Conservation (phyloP, 768 basidiomycete species). For the Rhodocollybia butyracea region DNA sequence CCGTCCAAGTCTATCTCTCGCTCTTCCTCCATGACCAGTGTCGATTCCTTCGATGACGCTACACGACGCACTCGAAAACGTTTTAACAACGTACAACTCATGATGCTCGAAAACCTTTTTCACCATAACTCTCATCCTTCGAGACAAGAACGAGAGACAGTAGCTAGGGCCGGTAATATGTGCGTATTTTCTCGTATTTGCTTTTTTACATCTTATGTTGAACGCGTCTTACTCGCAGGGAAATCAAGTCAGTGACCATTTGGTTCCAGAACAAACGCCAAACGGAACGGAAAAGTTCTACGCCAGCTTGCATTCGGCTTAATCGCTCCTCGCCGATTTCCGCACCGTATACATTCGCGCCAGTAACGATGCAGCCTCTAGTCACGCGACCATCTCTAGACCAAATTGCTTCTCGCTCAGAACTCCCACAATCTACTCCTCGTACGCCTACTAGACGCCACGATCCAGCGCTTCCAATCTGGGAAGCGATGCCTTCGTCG, state of each 20-base stretch:
- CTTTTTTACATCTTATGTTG: constrained; percentile 7
- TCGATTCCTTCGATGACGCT: constrained; percentile 46
- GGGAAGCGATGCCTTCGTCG: constrained; percentile 62
- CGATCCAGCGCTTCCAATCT: constrained; percentile 33
- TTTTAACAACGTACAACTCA: constrained; percentile 65
- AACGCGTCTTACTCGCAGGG: constrained; percentile 35
- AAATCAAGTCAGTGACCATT: constrained; percentile 68
- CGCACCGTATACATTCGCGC: background rate
- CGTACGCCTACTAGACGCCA: constrained; percentile 13
- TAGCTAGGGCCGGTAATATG: constrained; percentile 63
- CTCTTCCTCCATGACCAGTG: constrained; percentile 54
- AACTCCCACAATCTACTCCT: constrained; percentile 25
- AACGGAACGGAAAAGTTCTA: constrained; percentile 33
- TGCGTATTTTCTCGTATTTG: constrained; percentile 31
- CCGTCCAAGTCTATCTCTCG: constrained; percentile 33
- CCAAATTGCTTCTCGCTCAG: constrained; percentile 52
- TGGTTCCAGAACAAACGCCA: constrained; percentile 87
- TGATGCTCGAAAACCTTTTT: constrained; percentile 70
- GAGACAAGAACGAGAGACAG: constrained; percentile 65
- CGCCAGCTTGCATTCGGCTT: constrained; percentile 14
- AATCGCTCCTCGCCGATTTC: constrained; percentile 6
- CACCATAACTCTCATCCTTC: constrained; percentile 72
- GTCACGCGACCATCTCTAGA: constrained; percentile 43
- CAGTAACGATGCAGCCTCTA: background rate
- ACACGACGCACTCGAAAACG: constrained; percentile 65